Evolutionary conservation across 2,329 filamentous ascomycete genomes (phyloP).

Genomic region (Alternaria atra): DNA sequence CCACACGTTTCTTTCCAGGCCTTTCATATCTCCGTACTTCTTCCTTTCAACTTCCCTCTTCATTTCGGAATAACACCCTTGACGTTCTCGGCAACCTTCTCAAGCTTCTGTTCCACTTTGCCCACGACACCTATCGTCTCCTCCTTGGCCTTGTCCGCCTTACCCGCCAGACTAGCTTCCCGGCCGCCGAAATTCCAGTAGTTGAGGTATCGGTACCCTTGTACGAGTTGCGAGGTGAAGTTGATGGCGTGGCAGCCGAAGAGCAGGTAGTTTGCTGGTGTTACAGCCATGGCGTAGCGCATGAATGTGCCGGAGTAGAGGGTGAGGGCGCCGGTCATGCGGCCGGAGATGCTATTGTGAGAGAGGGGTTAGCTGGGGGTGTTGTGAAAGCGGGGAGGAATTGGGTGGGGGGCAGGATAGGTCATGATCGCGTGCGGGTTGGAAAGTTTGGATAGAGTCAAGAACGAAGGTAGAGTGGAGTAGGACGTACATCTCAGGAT

Average conservation of each 20-base stretch:
- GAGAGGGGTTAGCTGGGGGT: conserved; percentile 3
- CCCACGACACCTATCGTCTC: conserved; percentile 14
- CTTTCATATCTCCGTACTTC: not conserved
- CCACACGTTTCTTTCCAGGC: too few species aligned
- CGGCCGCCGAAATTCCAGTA: conserved; percentile 65
- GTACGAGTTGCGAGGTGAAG: conserved; percentile 67
- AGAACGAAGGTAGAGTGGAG: not conserved
- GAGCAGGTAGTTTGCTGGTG: conserved; percentile 71
- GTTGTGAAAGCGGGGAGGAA: not conserved
- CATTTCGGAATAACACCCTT: conserved; percentile 23
- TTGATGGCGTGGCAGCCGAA: conserved; percentile 74
- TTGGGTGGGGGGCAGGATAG: too few species aligned
- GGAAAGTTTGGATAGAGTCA: not conserved
- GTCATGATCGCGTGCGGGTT: not conserved
- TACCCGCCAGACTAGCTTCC: conserved; percentile 53
- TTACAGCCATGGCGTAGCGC: conserved; percentile 71
- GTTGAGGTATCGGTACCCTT: conserved; percentile 69
- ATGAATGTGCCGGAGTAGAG: conserved; percentile 72
- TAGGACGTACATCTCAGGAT: conserved; percentile 59
- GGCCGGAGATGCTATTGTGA: conserved; percentile 68
- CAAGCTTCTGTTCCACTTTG: conserved; percentile 12
- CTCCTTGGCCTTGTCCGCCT: conserved; percentile 30
- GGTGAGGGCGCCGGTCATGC: conserved; percentile 69
- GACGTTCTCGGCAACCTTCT: conserved; percentile 19
- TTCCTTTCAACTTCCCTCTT: not conserved